Evolutionary conservation across 2,329 filamentous ascomycete genomes (phyloP).

Genomic region (Sclerotinia minor): DNA sequence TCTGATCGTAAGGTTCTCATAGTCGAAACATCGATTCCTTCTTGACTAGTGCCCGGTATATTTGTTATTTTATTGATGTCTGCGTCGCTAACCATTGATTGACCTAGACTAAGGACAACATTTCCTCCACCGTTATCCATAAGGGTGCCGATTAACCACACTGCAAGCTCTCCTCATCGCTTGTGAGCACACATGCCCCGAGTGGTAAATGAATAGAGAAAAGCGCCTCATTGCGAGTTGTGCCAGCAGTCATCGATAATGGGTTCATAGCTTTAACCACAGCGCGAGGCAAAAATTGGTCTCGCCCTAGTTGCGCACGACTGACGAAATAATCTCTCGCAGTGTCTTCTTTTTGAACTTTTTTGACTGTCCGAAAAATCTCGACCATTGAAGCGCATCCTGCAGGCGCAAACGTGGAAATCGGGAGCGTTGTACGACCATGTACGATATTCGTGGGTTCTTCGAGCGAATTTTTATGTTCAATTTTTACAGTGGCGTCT

Average conservation of each 20-base stretch:
- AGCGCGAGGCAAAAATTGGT: not conserved
- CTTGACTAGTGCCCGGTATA: not conserved
- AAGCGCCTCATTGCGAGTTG: not conserved
- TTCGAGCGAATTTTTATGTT: conserved; percentile 2
- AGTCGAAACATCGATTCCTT: not conserved
- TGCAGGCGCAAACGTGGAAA: conserved; percentile 19
- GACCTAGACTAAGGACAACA: not conserved
- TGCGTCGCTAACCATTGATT: not conserved
- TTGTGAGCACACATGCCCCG: not conserved
- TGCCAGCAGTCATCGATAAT: not conserved
- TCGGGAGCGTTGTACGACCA: not conserved
- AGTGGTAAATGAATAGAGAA: not conserved
- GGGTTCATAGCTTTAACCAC: not conserved
- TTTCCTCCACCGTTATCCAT: not conserved
- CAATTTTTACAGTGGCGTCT: not conserved
- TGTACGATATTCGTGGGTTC: conserved; percentile 3
- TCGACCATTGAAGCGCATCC: not conserved
- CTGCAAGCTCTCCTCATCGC: not conserved
- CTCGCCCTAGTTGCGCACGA: not conserved
- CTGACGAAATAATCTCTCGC: not conserved
- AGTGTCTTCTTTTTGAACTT: not conserved
- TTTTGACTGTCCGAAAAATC: conserved; percentile 1
- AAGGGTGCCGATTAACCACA: no score
- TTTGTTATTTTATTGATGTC: not conserved
- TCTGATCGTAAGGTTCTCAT: not conserved